Conservation (phyloP, 306 rosid genomes). For the Vigna trinervia region DNA sequence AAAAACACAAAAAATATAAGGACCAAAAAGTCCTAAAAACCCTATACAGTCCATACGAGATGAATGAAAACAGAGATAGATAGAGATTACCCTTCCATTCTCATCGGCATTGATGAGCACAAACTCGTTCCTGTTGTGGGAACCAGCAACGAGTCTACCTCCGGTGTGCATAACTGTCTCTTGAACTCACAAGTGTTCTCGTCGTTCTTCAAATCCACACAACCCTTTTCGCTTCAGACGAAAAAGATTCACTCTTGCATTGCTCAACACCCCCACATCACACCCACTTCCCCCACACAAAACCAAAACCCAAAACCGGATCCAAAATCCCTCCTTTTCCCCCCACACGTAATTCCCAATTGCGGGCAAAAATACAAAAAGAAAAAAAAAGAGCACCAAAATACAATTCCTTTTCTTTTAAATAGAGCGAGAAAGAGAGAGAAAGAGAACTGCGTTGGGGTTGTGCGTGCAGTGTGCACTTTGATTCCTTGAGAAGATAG, state of each 20-base stretch:
- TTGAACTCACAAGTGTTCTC: background rate
- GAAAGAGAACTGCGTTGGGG: background rate
- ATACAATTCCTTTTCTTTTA: background rate
- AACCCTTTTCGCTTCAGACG: conserved; percentile 28
- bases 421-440: too few species aligned
- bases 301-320: conserved; percentile 49
- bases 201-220: conserved; percentile 23
- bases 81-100: conserved; percentile 67
- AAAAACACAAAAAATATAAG: background rate
- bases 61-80: conserved; percentile 6
- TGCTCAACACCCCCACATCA: conserved; percentile 31
- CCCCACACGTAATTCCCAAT: conserved; percentile 5
- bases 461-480: conserved; percentile 28
- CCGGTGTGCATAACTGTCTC: conserved; percentile 74
- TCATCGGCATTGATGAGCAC: conserved; percentile 98
- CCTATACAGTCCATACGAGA: conserved; percentile 15
- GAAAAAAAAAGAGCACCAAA: background rate
- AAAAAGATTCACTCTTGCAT: conserved; percentile 55
- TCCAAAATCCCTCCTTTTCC: conserved; percentile 33
- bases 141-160: conserved; percentile 96
- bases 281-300: conserved; percentile 20
- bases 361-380: background rate
- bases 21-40: conserved; percentile 30
- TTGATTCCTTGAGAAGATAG: conserved; percentile 56
- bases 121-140: conserved; percentile 97